phyloP scores from a whole-genome alignment of 2,329 filamentous ascomycete genomes.

The Chaetothyriales sp. region DNA sequence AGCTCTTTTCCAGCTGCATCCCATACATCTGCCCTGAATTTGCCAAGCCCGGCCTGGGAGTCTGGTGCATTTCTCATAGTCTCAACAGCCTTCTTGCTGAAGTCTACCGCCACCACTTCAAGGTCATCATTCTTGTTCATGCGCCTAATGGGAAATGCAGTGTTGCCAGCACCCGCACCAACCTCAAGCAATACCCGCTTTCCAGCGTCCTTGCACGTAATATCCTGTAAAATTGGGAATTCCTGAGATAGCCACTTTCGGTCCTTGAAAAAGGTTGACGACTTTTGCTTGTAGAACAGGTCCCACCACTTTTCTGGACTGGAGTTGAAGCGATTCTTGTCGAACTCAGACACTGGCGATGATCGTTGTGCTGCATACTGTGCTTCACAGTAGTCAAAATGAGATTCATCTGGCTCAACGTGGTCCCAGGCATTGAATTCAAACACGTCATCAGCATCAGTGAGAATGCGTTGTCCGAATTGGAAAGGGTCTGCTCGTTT shows the following conservation, averaged over 20 bases:
- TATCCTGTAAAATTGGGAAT: slow-evolving; percentile 69
- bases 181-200: slow-evolving; percentile 67
- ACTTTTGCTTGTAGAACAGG: slow-evolving; percentile 94
- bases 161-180: slow-evolving; percentile 90
- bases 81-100: slow-evolving; percentile 86
- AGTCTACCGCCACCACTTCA: slow-evolving; percentile 87
- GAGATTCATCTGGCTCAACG: slow-evolving; percentile 78
- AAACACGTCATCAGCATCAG: slow-evolving; percentile 64
- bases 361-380: slow-evolving; percentile 76
- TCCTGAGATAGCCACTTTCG: slow-evolving; percentile 94
- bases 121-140: slow-evolving; percentile 70
- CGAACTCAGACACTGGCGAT: slow-evolving; percentile 80
- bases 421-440: slow-evolving; percentile 99
- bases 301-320: slow-evolving; percentile 97
- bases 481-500: slow-evolving; percentile 89
- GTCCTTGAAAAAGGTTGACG: slow-evolving; percentile 95
- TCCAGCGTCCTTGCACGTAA: slow-evolving; percentile 57
- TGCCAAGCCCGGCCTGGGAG: slow-evolving; percentile 45
- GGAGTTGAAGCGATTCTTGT: slow-evolving; percentile 75
- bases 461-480: slow-evolving; percentile 78
- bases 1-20: slow-evolving; percentile 59
- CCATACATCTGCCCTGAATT: slow-evolving; percentile 87
- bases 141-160: slow-evolving; percentile 76
- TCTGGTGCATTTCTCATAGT: slow-evolving; percentile 69
- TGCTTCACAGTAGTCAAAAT: slow-evolving; percentile 68